A percentile compares a stretch with the other conserved stretches of the same genome.
These are phyloP conservation scores for Triticum turgidum DNA, from an alignment of 176 grass and related monocot genomes.

Conservation along the genomic window DNA sequence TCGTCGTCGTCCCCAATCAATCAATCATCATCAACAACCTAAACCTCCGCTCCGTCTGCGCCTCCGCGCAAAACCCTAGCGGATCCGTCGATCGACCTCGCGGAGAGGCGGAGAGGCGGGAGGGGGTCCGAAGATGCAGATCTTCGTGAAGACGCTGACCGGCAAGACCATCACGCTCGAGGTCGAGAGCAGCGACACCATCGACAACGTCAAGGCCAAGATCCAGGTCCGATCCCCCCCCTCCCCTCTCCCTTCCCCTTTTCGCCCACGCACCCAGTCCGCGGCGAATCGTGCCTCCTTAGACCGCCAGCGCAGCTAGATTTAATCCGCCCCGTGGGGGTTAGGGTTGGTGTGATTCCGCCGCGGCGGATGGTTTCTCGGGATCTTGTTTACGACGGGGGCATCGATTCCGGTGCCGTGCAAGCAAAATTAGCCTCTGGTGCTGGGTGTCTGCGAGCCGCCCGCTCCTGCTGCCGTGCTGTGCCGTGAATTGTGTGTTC, in stretches of 20 bases:
- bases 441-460: accelerated
- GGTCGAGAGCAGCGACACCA: conserved; percentile 96
- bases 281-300: too few relatives aligned
- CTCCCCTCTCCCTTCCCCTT: too few relatives aligned
- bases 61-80: conserved; percentile 27
- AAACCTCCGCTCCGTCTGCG: background rate
- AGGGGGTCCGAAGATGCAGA: conserved; percentile 60
- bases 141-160: conserved; percentile 93
- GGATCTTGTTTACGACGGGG: background rate
- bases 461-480: accelerated
- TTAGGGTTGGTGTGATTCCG: background rate
- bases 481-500: too few relatives aligned
- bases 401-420: too few relatives aligned
- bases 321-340: too few relatives aligned
- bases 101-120: background rate
- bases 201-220: conserved; percentile 95
- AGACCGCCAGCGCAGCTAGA: too few relatives aligned
- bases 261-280: too few relatives aligned
- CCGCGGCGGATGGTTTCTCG: too few relatives aligned
- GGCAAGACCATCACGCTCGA: conserved; percentile 96
- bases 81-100: background rate
- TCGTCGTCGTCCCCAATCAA: background rate
- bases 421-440: too few relatives aligned
- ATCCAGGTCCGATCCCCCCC: conserved; percentile 47
- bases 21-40: background rate